These are phyloP conservation scores for Excoecaria agallocha DNA, from an alignment of 345 rosid species.

Conservation along the genomic window DNA sequence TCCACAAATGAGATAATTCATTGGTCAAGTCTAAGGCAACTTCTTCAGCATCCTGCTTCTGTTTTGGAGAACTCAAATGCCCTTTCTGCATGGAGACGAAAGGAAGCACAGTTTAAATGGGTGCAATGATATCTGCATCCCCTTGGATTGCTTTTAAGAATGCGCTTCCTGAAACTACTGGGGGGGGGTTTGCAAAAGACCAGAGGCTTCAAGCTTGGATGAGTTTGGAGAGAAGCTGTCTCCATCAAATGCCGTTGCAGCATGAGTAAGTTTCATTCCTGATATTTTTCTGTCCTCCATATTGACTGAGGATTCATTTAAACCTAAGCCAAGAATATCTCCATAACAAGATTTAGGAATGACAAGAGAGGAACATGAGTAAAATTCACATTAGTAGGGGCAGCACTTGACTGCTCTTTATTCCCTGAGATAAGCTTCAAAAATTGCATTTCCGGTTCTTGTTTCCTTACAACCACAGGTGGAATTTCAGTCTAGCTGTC, in stretches of 20 bases:
- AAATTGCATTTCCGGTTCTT: constrained; percentile 28
- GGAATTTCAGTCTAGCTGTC: constrained; percentile 25
- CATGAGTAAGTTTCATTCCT: background rate
- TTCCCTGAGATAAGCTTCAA: constrained; percentile 25
- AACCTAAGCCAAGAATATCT: constrained; percentile 14
- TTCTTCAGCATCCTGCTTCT: constrained; percentile 71
- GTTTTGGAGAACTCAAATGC: constrained; percentile 80
- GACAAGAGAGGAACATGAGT: constrained; percentile 21
- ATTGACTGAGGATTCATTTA: constrained; percentile 19
- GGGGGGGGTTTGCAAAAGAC: constrained; percentile 22
- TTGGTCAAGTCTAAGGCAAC: constrained; percentile 53
- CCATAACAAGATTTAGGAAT: constrained; percentile 17
- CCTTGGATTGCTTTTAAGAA: constrained; percentile 53
- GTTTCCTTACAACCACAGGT: constrained; percentile 16
- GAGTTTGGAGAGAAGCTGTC: constrained; percentile 21
- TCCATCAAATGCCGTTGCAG: constrained; percentile 23
- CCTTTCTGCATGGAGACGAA: constrained; percentile 62
- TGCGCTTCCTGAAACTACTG: constrained; percentile 44
- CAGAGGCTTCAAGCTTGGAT: constrained; percentile 20
- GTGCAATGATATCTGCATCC: constrained; percentile 71
- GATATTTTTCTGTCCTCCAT: constrained; percentile 15
- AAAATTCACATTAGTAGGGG: background rate
- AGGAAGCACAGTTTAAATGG: constrained; percentile 70
- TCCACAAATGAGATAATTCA: constrained; percentile 46
- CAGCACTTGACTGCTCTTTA: constrained; percentile 8